Conservation (phyloP, 1,284 basidiomycete species). For the Puccinia polysora region DNA sequence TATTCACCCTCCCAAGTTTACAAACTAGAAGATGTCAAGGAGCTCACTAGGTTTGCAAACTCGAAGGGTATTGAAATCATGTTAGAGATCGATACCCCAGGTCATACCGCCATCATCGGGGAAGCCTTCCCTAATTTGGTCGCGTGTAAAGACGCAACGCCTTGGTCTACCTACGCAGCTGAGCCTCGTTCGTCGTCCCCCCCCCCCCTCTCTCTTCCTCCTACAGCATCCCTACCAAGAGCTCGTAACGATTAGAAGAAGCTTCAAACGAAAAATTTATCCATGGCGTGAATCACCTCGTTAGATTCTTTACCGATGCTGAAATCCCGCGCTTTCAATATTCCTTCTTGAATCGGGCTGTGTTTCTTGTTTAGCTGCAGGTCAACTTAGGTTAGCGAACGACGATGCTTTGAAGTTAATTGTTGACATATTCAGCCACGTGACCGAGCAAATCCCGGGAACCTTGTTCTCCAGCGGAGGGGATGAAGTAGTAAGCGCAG, state of each 20-base stretch:
- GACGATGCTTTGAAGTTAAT: constrained; percentile 57
- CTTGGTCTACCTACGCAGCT: constrained; percentile 65
- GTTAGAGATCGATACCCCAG: constrained; percentile 68
- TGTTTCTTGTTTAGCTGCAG: constrained; percentile 66
- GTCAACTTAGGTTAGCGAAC: constrained; percentile 69
- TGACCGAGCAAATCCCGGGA: constrained; percentile 59
- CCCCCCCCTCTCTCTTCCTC: background rate
- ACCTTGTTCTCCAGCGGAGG: constrained; percentile 71
- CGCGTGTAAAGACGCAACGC: constrained; percentile 64
- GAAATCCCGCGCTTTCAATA: too few relatives aligned
- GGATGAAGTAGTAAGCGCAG: constrained; percentile 71
- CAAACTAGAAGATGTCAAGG: constrained; percentile 60
- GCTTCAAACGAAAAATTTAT: too few relatives aligned
- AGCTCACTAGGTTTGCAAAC: constrained; percentile 68
- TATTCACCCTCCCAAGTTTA: constrained; percentile 64
- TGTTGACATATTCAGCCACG: constrained; percentile 56
- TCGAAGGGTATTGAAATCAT: constrained; percentile 73
- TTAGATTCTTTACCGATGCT: too few relatives aligned
- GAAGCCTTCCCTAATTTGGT: constrained; percentile 67
- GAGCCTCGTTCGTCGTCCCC: constrained; percentile 53
- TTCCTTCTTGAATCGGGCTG: constrained; percentile 25
- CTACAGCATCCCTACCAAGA: background rate
- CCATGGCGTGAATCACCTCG: too few relatives aligned
- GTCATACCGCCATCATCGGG: constrained; percentile 68
- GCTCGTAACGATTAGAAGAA: too few relatives aligned